A percentile compares a stretch with the other conserved stretches of the same genome.
phyloP scores from a whole-genome alignment of 768 basidiomycete genomes.

The Pulveroboletus sp. region DNA sequence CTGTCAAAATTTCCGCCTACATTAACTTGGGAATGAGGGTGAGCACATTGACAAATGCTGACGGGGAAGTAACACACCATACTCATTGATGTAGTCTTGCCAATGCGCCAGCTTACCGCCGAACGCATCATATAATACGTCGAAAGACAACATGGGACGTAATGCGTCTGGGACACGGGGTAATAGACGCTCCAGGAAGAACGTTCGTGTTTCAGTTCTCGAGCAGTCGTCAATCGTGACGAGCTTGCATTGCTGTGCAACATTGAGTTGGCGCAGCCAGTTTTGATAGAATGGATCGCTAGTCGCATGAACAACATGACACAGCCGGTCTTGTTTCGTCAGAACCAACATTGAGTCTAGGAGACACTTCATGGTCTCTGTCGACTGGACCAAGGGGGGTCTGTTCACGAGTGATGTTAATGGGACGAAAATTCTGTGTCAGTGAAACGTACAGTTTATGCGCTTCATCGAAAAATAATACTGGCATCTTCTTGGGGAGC shows the following conservation, averaged over 20 bases:
- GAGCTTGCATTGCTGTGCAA: conserved; percentile 84
- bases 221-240: conserved; percentile 78
- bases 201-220: conserved; percentile 62
- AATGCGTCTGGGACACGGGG: conserved; percentile 67
- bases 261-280: conserved; percentile 73
- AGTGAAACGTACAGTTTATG: conserved; percentile 61
- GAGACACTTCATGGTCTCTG: conserved; percentile 77
- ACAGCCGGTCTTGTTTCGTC: conserved; percentile 83
- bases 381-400: conserved; percentile 69
- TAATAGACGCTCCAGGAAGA: conserved; percentile 59
- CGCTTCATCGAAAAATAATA: conserved; percentile 82
- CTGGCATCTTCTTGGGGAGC: conserved; percentile 63
- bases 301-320: conserved; percentile 77
- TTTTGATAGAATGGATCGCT: conserved; percentile 85
- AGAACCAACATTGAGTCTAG: conserved; percentile 83
- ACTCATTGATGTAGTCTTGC: conserved; percentile 75
- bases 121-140: conserved; percentile 70
- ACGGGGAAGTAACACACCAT: conserved; percentile 36
- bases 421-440: background rate
- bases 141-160: conserved; percentile 56
- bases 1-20: conserved; percentile 67
- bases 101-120: conserved; percentile 84
- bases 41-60: background rate
- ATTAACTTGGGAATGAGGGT: conserved; percentile 47
- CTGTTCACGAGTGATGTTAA: conserved; percentile 32